Conservation (phyloP, 2,329 filamentous ascomycete species). For the Polychaeton citri region DNA sequence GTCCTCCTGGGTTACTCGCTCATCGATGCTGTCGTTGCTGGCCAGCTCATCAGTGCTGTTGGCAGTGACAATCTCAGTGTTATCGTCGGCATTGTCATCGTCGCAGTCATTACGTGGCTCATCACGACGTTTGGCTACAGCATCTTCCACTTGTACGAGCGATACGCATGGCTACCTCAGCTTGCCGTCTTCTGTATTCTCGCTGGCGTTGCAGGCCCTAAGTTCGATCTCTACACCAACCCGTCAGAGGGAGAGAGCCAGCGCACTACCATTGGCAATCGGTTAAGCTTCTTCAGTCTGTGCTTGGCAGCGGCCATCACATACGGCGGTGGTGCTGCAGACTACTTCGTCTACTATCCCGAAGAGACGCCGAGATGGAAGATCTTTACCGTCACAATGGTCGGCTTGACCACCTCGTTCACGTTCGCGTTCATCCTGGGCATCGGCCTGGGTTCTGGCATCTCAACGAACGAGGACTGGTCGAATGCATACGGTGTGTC, state of each 20-base stretch:
- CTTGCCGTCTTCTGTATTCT: slow-evolving; percentile 48
- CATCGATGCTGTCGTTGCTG: slow-evolving; percentile 52
- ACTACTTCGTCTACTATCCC: slow-evolving; percentile 56
- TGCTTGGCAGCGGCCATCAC: slow-evolving; percentile 52
- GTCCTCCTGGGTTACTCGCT: slow-evolving; percentile 49
- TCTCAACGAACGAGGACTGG: slow-evolving; percentile 40
- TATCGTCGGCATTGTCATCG: slow-evolving; percentile 53
- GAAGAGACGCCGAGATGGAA: slow-evolving; percentile 37
- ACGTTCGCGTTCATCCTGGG: slow-evolving; percentile 49
- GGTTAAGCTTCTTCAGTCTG: slow-evolving; percentile 57
- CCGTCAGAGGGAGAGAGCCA: slow-evolving; percentile 35
- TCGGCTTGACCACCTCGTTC: slow-evolving; percentile 45
- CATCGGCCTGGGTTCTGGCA: slow-evolving; percentile 48
- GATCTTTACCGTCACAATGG: slow-evolving; percentile 44
- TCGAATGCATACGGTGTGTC: slow-evolving; percentile 42
- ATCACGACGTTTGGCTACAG: slow-evolving; percentile 56
- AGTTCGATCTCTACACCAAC: slow-evolving; percentile 41
- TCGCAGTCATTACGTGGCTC: slow-evolving; percentile 48
- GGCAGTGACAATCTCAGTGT: slow-evolving; percentile 47
- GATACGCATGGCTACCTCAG: slow-evolving; percentile 53
- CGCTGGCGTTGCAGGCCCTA: slow-evolving; percentile 45
- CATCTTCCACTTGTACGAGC: slow-evolving; percentile 55
- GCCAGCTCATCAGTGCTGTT: slow-evolving; percentile 55
- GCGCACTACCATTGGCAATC: slow-evolving; percentile 40
- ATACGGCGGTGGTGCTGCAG: slow-evolving; percentile 49